phyloP scores from a whole-genome alignment of 306 rosid species.

The Trifolium repens region DNA sequence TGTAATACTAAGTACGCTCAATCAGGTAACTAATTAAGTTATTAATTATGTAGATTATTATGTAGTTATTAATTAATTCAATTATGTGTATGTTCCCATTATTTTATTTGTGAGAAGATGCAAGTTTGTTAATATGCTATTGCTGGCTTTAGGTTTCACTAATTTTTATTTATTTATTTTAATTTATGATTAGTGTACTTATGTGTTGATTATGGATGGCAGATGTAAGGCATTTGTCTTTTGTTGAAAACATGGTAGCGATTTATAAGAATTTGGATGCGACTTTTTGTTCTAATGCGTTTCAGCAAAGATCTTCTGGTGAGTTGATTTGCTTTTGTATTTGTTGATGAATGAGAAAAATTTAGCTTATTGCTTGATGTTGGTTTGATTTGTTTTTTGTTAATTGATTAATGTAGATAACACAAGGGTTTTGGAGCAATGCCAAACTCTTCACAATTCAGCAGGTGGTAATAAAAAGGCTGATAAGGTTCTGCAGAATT shows the following conservation, averaged over 20 bases:
- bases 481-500: conserved; percentile 16
- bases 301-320: conserved; percentile 64
- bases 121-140: background rate
- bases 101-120: no score
- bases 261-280: conserved; percentile 73
- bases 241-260: conserved; percentile 72
- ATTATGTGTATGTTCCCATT: background rate
- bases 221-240: conserved; percentile 68
- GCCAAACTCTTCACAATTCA: conserved; percentile 37
- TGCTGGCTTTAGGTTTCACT: background rate
- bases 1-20: conserved; percentile 56
- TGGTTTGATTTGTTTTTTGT: background rate
- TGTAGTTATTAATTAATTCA: background rate
- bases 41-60: background rate
- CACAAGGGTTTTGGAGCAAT: conserved; percentile 42
- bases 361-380: background rate
- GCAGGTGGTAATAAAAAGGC: conserved; percentile 28
- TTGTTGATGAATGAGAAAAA: background rate
- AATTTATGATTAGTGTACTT: no score
- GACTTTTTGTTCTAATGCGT: conserved; percentile 54
- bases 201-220: conserved; percentile 37
- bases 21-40: conserved; percentile 46
- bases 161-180: no score
- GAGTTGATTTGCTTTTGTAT: conserved; percentile 7
- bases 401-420: conserved; percentile 49